A percentile compares a stretch with the other conserved stretches of the same genome.
These are phyloP conservation scores for Gamarada debralockiae DNA, from an alignment of 495 filamentous ascomycete species.

Conservation along the genomic window DNA sequence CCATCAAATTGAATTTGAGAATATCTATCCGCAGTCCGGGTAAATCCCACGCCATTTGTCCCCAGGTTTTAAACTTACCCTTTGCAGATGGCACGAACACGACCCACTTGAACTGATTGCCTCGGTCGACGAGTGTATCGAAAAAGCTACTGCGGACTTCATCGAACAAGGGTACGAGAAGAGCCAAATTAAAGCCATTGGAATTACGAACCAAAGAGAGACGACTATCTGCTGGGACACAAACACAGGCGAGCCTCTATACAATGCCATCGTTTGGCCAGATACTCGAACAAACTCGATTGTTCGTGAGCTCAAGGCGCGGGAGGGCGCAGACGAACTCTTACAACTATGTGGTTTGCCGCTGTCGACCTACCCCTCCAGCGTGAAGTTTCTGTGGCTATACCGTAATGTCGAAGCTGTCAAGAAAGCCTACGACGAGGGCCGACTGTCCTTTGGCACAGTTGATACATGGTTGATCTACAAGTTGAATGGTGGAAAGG, in stretches of 20 bases:
- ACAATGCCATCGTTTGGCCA: slow-evolving; percentile 92
- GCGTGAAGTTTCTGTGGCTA: slow-evolving; percentile 86
- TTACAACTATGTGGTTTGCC: slow-evolving; percentile 79
- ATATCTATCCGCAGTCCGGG: slow-evolving; percentile 87
- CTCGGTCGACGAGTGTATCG: slow-evolving; percentile 82
- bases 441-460: slow-evolving; percentile 85
- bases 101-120: slow-evolving; percentile 75
- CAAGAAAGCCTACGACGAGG: slow-evolving; percentile 71
- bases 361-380: slow-evolving; percentile 90
- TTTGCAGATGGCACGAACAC: slow-evolving; percentile 86
- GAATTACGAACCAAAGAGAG: slow-evolving; percentile 94
- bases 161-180: slow-evolving; percentile 63
- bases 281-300: slow-evolving; percentile 80
- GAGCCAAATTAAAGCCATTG: slow-evolving; percentile 76
- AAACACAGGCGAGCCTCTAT: slow-evolving; percentile 77
- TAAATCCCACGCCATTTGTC: slow-evolving; percentile 40
- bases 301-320: slow-evolving; percentile 74
- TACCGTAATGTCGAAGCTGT: slow-evolving; percentile 69
- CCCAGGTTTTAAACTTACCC: slow-evolving; percentile 5
- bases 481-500: slow-evolving; percentile 79
- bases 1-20: slow-evolving; percentile 89
- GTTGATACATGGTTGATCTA: slow-evolving; percentile 92
- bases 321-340: slow-evolving; percentile 62
- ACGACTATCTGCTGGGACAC: slow-evolving; percentile 90
- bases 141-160: slow-evolving; percentile 73